Evolutionary conservation across 108 stramenopile species (phyloP), one percentile per base, ranked within the genome.

Genomic region (Schizochytrium sp.): DNA sequence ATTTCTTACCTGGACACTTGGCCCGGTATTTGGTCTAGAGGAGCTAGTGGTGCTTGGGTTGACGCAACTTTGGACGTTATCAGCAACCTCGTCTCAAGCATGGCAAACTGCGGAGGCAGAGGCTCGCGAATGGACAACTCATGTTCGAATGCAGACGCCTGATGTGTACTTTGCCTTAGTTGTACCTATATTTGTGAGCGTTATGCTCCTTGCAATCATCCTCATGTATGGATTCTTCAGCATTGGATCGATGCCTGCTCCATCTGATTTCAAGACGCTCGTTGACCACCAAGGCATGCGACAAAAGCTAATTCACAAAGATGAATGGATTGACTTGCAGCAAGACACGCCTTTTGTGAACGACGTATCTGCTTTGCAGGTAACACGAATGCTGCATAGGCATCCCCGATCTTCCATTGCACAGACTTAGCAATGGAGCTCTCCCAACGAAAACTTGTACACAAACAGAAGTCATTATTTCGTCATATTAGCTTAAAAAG

Each of bases 151-250:
- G 5, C 64, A 5, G 0, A 15, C 15, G 42, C 64, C 64, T 38
- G 64, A 69, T 44, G 64, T 69, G 12, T 69, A 69, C 64, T 69
- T 69, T 69, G 64, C 64, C 42, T 44, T 69, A 38, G 64, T 44
- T 44, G 3, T 69, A 0, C 64, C 64, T 38, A 38, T 69, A 38
- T 69, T 69, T 44, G 64, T 69, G 1, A 69, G 64, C 64, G 64
- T 69, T 7, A 44, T 44, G 10, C 64, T 69, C 28, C 15, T 69
- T 7, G 64, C 64, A 38, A 44, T 12, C 64, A 69, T 69, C 64
- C 10, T 69, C 0, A 38, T 69, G 42, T 69, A 69, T 44, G 64
- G 42, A 44, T 44, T 69, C 64, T 69, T 69, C 28, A 69, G 64
- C 28, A 38, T 69, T 44, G 64, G 42, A 12, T 69, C 64, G 42